phyloP scores from a whole-genome alignment of 2,329 filamentous ascomycete species.

The Phaeosphaeriaceae sp. region DNA sequence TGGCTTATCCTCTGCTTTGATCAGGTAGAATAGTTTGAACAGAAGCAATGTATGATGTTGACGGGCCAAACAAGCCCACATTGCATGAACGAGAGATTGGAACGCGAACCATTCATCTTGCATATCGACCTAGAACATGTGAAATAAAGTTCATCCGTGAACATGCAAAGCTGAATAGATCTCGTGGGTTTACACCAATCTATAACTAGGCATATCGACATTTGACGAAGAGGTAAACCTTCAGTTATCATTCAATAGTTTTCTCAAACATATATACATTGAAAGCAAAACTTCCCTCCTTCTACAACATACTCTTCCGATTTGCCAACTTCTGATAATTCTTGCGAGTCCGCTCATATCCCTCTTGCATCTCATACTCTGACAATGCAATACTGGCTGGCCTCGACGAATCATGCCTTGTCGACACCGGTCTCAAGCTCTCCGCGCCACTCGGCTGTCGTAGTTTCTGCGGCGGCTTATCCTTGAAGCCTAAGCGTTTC shows the following conservation, averaged over 20 bases:
- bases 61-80: too few relatives aligned
- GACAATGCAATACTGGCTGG: constrained; percentile 28
- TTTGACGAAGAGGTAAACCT: background rate
- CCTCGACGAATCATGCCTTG: constrained; percentile 11
- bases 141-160: too few relatives aligned
- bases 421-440: constrained; percentile 13
- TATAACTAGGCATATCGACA: too few relatives aligned
- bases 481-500: constrained; percentile 18
- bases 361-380: constrained; percentile 45
- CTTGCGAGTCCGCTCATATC: constrained; percentile 38
- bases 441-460: constrained; percentile 29
- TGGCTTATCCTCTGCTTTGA: too few relatives aligned
- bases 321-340: constrained; percentile 47
- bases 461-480: constrained; percentile 15
- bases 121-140: too few relatives aligned
- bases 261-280: background rate
- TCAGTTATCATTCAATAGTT: background rate
- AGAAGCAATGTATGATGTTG: too few relatives aligned
- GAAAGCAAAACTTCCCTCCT: constrained; percentile 1
- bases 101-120: too few relatives aligned
- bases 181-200: too few relatives aligned
- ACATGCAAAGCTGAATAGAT: too few relatives aligned
- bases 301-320: constrained; percentile 45
- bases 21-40: too few relatives aligned
- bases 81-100: too few relatives aligned